Conservation (phyloP, 768 basidiomycete genomes). For the Leccinum arenicola region DNA sequence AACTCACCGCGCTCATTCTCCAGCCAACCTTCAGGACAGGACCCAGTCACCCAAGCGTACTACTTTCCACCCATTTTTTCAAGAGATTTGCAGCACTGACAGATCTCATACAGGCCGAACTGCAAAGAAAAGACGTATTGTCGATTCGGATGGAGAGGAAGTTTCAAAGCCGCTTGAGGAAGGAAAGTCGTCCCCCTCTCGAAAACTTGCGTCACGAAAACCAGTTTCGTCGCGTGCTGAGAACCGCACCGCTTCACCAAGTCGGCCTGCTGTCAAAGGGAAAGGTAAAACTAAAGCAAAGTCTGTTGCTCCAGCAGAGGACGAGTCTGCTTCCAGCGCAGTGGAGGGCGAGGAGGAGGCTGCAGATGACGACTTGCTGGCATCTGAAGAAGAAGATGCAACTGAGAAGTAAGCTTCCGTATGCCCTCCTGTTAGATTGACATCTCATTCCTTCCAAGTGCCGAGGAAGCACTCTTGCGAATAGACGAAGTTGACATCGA, state of each 20-base stretch:
- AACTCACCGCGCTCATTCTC: conserved; percentile 6
- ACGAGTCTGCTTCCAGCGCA: conserved; percentile 31
- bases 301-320: conserved; percentile 25
- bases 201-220: not conserved
- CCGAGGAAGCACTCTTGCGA: conserved; percentile 61
- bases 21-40: conserved; percentile 41
- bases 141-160: conserved; percentile 53
- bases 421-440: not conserved
- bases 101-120: conserved; percentile 21
- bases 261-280: conserved; percentile 5
- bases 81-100: not conserved
- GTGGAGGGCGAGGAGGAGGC: conserved; percentile 41
- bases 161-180: conserved; percentile 3
- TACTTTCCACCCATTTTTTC: not conserved
- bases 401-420: conserved; percentile 56
- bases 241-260: not conserved
- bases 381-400: conserved; percentile 48
- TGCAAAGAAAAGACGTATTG: conserved; percentile 51
- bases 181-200: not conserved
- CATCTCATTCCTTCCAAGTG: conserved; percentile 39
- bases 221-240: not conserved
- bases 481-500: conserved; percentile 70
- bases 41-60: conserved; percentile 22
- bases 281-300: conserved; percentile 22
- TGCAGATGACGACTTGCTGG: conserved; percentile 35